Base-by-base conservation (phyloP, 2,329 filamentous ascomycete species). In the Helotiales sp. region DNA sequence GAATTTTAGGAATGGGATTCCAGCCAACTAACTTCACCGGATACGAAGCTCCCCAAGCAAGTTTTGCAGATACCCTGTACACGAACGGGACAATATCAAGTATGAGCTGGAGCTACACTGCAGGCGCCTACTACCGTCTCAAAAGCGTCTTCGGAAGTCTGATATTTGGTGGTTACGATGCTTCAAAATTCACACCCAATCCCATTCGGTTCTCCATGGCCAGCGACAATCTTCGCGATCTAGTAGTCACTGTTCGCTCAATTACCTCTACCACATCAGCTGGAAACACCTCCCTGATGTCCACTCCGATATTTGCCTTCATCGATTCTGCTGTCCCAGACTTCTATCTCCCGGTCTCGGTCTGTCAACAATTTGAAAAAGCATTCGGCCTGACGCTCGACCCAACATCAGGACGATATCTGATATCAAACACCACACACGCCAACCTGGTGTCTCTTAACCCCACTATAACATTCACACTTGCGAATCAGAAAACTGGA, bases 51-150 rank as follows among this genome's bases (percentile, higher is more conserved):
- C 73, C 70, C 34, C 76, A 79, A 24, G 65, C 77, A 22, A 77
- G 78, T 5, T 79, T 80, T 52, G 64, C 80, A 10, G 77, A 76
- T 20, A 77, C 78, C 0, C 71, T 81, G 2, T 80, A 78, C 64
- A 74, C 78, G 6, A 72, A 79, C 34, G 72, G 75, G 0, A 66
- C 72, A 13, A 80, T 80, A 26, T 78, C 79, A 7, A 80, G 79
- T 62, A 68, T 79, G 57, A 81, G 79, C 65, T 81, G 79, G 79
- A 80, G 79, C 63, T 81, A 81, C 68, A 81, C 80, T 6, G 79
- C 79, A 13, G 80, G 80, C 7, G 80, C 79, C 17, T 76, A 73
- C 49, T 81, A 81, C 58, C 78, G 79, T 2, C 63, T 69, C 49
- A 72, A 67, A 65, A 49, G 79, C 72, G 76, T 54, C 64, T 80